Base-by-base conservation (phyloP, 2,329 filamentous ascomycete species). In the Microdochium paspali region DNA sequence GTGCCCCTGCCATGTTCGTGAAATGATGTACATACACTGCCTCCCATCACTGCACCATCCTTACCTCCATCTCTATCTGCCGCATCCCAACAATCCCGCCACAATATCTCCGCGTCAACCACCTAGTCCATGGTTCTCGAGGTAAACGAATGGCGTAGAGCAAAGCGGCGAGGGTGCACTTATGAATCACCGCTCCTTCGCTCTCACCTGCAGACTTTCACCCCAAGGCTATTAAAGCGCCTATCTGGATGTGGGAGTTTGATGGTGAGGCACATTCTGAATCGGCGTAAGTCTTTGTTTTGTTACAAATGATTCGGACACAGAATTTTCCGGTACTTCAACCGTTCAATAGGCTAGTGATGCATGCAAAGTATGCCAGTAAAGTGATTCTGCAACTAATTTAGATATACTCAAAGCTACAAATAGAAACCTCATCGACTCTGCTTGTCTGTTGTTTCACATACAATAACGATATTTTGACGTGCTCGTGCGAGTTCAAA, bases 91-190 rank as follows among this genome's bases (percentile, higher is more conserved):
- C 4, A 49, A 64, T 20, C 35, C 71, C 86, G 87, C 87, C 82
- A 85, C 77, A 71, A 80, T 89, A 95, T 95, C 88, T 85, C 86
- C 87, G 83, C 82, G 80, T 84, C 76, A 79, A 83, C 80, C 85
- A 75, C 71, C 61, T 58, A 69, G 60, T 58, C 68, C 62, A 84
- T 88, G 86, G 84, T 81, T 85, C 77, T 80, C 80, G 81, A 88
- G 89, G 84, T 95, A 95, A 82, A 95, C 86, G 82, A 81, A 79
- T 90, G 80, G 89, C 89, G 87, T 76, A 95, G 76, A 95, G 68
- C 59, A 76, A 40, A 40, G 35, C 35, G 35, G 35, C 35, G 35
- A 40, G 35, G 35, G 35, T 40, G 35, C 35, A 40, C 18, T 40
- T 66, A 58, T 63, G 62, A 65, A 65, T 77, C 71, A 78, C 69